A percentile compares a stretch with the other conserved stretches of the same genome.
Conservation (phyloP, 1,284 basidiomycete species). For the Apiotrichum montevideense region DNA sequence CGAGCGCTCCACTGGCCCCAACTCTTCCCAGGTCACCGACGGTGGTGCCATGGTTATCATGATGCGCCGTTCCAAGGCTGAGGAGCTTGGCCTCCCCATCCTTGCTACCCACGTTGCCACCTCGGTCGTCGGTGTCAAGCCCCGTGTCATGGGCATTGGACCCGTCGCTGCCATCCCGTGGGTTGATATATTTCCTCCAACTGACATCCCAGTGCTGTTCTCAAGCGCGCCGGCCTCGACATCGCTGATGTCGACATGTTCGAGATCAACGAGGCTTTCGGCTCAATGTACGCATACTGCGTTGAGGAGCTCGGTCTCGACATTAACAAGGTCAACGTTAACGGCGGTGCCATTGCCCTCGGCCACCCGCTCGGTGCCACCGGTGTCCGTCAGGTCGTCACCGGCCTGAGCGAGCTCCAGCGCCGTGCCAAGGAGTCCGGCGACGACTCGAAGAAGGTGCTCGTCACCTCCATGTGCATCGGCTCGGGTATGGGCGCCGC, state of each 20-base stretch:
- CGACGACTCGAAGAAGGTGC: constrained; percentile 13
- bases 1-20: constrained; percentile 63
- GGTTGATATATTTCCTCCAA: not conserved
- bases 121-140: constrained; percentile 63
- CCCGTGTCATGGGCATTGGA: constrained; percentile 78
- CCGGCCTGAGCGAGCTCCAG: constrained; percentile 25
- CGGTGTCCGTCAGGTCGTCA: constrained; percentile 29
- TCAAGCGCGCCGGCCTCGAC: constrained; percentile 62
- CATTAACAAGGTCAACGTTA: constrained; percentile 73
- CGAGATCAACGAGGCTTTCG: constrained; percentile 81
- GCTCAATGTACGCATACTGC: constrained; percentile 75
- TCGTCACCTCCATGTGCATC: constrained; percentile 28
- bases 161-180: constrained; percentile 64
- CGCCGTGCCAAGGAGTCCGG: constrained; percentile 17
- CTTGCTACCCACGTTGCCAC: constrained; percentile 74
- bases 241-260: constrained; percentile 75
- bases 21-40: constrained; percentile 81
- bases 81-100: constrained; percentile 66
- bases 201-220: constrained; percentile 23
- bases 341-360: constrained; percentile 56
- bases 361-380: constrained; percentile 21
- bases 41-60: constrained; percentile 78
- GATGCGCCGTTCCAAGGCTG: constrained; percentile 79
- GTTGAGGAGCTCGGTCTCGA: constrained; percentile 64
- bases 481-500: constrained; percentile 27